Percentiles rank a stretch among this genome's conserved stretches.
These are phyloP conservation scores for Hysterangium stoloniferum DNA, from an alignment of 768 basidiomycete genomes.

Conservation along the genomic window DNA sequence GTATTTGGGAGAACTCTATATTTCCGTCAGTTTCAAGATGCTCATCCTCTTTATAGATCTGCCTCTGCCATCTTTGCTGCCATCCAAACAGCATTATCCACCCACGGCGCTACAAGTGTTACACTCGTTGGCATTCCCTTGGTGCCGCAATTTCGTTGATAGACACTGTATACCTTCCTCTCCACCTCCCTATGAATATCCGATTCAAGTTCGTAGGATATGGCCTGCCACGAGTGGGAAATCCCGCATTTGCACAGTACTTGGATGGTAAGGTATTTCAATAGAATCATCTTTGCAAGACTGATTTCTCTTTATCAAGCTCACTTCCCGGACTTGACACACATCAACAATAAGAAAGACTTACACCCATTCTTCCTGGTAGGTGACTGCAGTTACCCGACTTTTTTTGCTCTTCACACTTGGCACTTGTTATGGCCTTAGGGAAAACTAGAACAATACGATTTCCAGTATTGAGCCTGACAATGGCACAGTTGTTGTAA, in stretches of 20 bases:
- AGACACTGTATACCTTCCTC: constrained; percentile 45
- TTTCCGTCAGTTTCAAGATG: not conserved
- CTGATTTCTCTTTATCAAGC: constrained; percentile 20
- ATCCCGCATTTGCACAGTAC: constrained; percentile 38
- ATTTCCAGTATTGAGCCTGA: too few relatives aligned
- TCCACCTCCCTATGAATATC: constrained; percentile 35
- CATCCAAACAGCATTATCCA: constrained; percentile 29
- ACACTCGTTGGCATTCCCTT: constrained; percentile 45
- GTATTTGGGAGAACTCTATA: not conserved
- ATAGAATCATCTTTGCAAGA: not conserved
- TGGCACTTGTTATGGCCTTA: too few relatives aligned
- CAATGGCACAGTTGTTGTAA: too few relatives aligned
- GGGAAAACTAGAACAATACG: too few relatives aligned
- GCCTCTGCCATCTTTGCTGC: constrained; percentile 33
- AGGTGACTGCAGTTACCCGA: too few relatives aligned
- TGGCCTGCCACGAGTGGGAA: constrained; percentile 45
- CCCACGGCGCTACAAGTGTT: constrained; percentile 28
- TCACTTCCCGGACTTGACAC: constrained; percentile 34
- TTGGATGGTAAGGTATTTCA: constrained; percentile 27
- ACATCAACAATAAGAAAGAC: constrained; percentile 42
- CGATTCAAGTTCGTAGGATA: constrained; percentile 38
- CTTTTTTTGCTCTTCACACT: too few relatives aligned
- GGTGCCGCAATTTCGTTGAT: constrained; percentile 48
- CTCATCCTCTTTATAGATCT: too few relatives aligned
- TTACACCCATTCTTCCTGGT: too few relatives aligned